phyloP scores from a whole-genome alignment of 2,329 filamentous ascomycete species.

The Colletotrichum lini region DNA sequence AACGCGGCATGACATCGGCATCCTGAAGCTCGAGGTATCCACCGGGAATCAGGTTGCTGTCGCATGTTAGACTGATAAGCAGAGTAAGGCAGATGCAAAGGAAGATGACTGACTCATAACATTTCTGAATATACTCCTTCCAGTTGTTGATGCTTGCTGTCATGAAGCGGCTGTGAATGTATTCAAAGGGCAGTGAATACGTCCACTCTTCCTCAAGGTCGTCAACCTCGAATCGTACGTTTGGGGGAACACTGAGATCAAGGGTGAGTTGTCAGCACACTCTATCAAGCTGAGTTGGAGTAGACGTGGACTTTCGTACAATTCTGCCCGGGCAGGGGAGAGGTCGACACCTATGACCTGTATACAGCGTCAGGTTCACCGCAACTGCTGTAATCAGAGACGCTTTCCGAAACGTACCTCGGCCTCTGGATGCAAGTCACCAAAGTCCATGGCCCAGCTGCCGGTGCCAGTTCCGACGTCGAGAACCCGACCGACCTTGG shows the following conservation, averaged over 20 bases:
- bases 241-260: conserved; percentile 62
- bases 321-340: not conserved
- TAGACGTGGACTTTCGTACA: not conserved
- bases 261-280: not conserved
- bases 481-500: conserved; percentile 47
- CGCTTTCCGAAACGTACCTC: conserved; percentile 45
- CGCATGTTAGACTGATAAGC: not conserved
- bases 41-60: conserved; percentile 54
- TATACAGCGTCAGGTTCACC: not conserved
- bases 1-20: conserved; percentile 49
- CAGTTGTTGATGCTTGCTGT: conserved; percentile 65
- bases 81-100: too few species aligned
- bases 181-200: conserved; percentile 65
- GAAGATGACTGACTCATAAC: conserved; percentile 52
- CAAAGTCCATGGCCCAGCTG: conserved; percentile 61
- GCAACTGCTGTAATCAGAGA: not conserved
- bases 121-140: conserved; percentile 60
- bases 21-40: conserved; percentile 58
- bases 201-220: conserved; percentile 69
- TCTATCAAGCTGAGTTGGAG: not conserved
- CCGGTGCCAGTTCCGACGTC: conserved; percentile 65
- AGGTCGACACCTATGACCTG: conserved; percentile 2
- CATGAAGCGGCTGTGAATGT: conserved; percentile 68
- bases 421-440: conserved; percentile 49
- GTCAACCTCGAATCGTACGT: conserved; percentile 69